phyloP scores from a whole-genome alignment of 208 protist genomes.

The Acanthamoeba lugdunensis region DNA sequence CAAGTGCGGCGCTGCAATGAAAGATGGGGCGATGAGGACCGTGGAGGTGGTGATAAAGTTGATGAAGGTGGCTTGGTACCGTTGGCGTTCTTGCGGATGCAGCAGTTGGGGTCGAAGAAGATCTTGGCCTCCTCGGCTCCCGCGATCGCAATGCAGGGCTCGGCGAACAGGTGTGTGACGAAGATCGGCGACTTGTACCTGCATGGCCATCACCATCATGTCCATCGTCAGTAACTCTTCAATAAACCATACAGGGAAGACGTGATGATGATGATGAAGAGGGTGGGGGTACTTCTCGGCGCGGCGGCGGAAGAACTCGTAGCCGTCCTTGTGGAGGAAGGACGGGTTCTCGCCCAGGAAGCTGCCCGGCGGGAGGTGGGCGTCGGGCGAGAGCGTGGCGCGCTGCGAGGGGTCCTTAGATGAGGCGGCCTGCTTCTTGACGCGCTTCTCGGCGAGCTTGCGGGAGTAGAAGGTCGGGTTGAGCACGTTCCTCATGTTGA shows the following conservation, averaged over 20 bases:
- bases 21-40: not conserved
- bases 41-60: too few species aligned
- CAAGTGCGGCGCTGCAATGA: not conserved
- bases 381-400: not conserved
- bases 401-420: not conserved
- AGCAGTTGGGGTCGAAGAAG: not conserved
- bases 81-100: not conserved
- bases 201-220: too few species aligned
- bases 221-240: too few species aligned
- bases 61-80: not conserved
- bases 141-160: conserved; percentile 16
- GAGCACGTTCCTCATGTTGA: not conserved
- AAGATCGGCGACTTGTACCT: conserved; percentile 38
- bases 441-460: not conserved
- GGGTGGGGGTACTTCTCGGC: not conserved
- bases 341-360: conserved; percentile 21
- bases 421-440: not conserved
- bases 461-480: conserved; percentile 35
- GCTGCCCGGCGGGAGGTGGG: not conserved
- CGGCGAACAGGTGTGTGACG: conserved; percentile 14
- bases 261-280: not conserved
- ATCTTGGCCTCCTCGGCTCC: conserved; percentile 53
- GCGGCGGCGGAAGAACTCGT: conserved; percentile 33
- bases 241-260: too few species aligned
- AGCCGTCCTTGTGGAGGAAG: conserved; percentile 24